Conservation (phyloP, 257 asterid genomes). For the Forsythia viridissima region DNA sequence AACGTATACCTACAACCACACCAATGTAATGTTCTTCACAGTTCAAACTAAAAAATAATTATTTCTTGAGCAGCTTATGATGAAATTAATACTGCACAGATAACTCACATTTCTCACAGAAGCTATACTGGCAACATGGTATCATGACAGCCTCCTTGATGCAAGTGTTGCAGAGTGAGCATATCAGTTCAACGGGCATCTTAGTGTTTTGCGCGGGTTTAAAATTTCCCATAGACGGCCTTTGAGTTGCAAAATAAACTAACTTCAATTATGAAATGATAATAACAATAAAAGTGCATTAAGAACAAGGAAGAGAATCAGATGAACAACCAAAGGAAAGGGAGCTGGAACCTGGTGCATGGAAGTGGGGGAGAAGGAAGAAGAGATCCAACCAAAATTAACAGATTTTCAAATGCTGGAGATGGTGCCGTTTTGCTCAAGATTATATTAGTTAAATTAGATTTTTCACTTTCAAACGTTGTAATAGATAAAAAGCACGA, state of each 20-base stretch:
- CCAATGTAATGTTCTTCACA: not conserved
- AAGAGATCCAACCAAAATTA: too few relatives aligned
- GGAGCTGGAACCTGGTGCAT: too few relatives aligned
- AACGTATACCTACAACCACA: slow-evolving; percentile 58
- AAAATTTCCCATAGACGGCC: slow-evolving; percentile 34
- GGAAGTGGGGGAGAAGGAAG: too few relatives aligned
- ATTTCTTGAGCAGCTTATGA: slow-evolving; percentile 7
- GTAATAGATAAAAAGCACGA: too few relatives aligned
- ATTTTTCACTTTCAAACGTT: too few relatives aligned
- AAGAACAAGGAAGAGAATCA: too few relatives aligned
- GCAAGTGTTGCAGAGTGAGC: slow-evolving; percentile 66
- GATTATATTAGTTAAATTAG: too few relatives aligned
- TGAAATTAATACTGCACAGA: slow-evolving; percentile 1
- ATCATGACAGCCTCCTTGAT: slow-evolving; percentile 89
- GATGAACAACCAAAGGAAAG: too few relatives aligned
- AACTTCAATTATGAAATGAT: slow-evolving; percentile 30
- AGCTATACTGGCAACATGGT: slow-evolving; percentile 97
- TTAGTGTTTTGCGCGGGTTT: slow-evolving; percentile 37
- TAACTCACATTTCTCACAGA: slow-evolving; percentile 83
- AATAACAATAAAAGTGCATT: not conserved
- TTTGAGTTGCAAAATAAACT: slow-evolving; percentile 27
- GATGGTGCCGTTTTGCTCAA: too few relatives aligned
- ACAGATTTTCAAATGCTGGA: too few relatives aligned
- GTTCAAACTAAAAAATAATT: not conserved
- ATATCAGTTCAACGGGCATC: slow-evolving; percentile 29